Evolutionary conservation across 1,284 basidiomycete genomes (phyloP).

Genomic region (Thecaphora thlaspeos): DNA sequence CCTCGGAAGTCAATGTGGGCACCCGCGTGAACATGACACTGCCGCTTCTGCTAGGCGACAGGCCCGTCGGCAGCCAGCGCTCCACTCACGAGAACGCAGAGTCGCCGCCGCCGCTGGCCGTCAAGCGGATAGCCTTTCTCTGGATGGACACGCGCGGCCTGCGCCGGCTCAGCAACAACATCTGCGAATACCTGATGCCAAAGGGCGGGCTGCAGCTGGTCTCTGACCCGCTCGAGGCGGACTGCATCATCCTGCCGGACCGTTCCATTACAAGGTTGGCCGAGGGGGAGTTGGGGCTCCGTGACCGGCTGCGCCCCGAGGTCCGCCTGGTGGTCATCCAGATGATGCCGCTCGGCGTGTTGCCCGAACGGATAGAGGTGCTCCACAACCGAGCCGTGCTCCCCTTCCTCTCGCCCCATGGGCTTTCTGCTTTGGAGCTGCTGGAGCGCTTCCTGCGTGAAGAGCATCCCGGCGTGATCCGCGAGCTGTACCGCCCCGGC

Average conservation of each 20-base stretch:
- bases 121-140: conserved; percentile 18
- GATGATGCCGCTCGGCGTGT: conserved; percentile 6
- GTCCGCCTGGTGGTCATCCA: conserved; percentile 21
- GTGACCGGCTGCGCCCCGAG: conserved; percentile 12
- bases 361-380: conserved; percentile 9
- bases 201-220: conserved; percentile 19
- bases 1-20: conserved; percentile 31
- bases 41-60: conserved; percentile 10
- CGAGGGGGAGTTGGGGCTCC: conserved; percentile 9
- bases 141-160: conserved; percentile 22
- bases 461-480: conserved; percentile 24
- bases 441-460: conserved; percentile 31
- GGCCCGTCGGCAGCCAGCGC: conserved; percentile 6
- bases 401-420: conserved; percentile 36
- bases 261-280: conserved; percentile 5
- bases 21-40: conserved; percentile 36
- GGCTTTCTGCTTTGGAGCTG: conserved; percentile 25
- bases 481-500: not conserved
- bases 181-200: conserved; percentile 21
- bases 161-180: conserved; percentile 17
- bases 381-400: conserved; percentile 20
- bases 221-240: conserved; percentile 16
- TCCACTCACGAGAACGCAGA: not conserved
- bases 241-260: conserved; percentile 24
- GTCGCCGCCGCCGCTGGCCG: conserved; percentile 4